Evolutionary conservation across 805 yeast genomes (phyloP).

Genomic region (Cyberlindnera mississippiensis): DNA sequence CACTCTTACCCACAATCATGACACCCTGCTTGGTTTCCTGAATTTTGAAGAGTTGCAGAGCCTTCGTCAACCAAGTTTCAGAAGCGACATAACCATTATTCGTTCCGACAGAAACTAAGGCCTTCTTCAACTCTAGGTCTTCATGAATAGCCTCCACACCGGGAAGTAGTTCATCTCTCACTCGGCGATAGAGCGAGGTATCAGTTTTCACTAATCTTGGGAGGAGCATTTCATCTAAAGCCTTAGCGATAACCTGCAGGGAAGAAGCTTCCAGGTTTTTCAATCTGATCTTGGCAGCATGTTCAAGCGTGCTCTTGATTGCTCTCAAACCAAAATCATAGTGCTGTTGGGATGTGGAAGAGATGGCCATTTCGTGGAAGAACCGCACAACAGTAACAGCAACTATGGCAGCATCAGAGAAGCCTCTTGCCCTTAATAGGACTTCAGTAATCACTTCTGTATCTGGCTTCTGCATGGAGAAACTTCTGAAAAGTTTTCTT

Average conservation of each 20-base stretch:
- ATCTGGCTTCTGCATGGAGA: constrained; percentile 75
- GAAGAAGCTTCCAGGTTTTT: constrained; percentile 22
- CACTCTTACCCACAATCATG: constrained; percentile 75
- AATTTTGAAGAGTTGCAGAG: constrained; percentile 57
- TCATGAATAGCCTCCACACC: constrained; percentile 44
- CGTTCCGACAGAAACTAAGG: constrained; percentile 28
- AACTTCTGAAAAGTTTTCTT: constrained; percentile 70
- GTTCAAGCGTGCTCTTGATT: constrained; percentile 59
- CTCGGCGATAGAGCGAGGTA: constrained; percentile 28
- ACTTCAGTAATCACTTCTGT: constrained; percentile 63
- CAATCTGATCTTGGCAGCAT: constrained; percentile 49
- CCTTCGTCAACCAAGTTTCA: constrained; percentile 48
- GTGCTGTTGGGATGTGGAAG: constrained; percentile 54
- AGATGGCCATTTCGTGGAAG: constrained; percentile 41
- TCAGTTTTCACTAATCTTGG: constrained; percentile 67
- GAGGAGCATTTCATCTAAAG: constrained; percentile 56
- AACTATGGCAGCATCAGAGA: constrained; percentile 41
- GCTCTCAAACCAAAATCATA: constrained; percentile 91
- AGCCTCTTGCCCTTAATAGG: constrained; percentile 70
- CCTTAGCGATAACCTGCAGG: constrained; percentile 38
- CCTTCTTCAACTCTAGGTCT: constrained; percentile 26
- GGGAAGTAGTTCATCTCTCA: constrained; percentile 9
- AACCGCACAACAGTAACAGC: constrained; percentile 51
- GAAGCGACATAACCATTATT: constrained; percentile 32
- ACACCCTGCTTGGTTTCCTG: constrained; percentile 69